Evolutionary conservation across 345 rosid genomes (phyloP).

Genomic region (Cardamine occulta): DNA sequence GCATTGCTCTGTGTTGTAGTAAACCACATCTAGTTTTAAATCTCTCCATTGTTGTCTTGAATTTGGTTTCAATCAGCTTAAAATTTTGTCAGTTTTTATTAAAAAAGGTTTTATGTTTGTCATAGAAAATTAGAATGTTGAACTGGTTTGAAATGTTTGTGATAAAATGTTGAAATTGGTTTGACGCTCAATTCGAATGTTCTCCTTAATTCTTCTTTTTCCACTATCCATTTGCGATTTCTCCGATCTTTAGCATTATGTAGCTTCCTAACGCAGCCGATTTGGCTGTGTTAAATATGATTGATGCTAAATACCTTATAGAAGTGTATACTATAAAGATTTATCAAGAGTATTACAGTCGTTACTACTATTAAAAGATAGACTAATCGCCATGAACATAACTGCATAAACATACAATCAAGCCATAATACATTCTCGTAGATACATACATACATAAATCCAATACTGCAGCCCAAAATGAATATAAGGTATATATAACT

Average conservation of each 20-base stretch:
- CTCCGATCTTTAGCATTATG: not conserved
- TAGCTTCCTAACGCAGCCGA: not conserved
- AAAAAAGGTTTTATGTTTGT: not conserved
- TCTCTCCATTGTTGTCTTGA: not conserved
- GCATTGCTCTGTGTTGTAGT: not conserved
- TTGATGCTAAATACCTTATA: not conserved
- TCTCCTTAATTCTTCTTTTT: not conserved
- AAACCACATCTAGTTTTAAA: constrained; percentile 1
- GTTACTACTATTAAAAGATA: constrained; percentile 5
- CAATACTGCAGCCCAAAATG: constrained; percentile 26
- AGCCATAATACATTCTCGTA: constrained; percentile 23
- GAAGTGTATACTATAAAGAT: not conserved
- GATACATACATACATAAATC: constrained; percentile 32
- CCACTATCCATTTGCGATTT: not conserved
- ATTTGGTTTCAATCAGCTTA: not conserved
- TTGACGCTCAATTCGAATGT: not conserved
- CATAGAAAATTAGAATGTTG: not conserved
- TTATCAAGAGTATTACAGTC: constrained; percentile 6
- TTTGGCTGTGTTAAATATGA: not conserved
- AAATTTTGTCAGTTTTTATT: constrained; percentile 30
- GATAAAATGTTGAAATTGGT: not conserved
- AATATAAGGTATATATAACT: constrained; percentile 25
- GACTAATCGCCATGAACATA: constrained; percentile 11
- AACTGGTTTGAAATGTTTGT: not conserved
- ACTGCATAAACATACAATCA: constrained; percentile 28